A percentile compares a stretch with the other conserved stretches of the same genome.
Evolutionary conservation across 2,329 filamentous ascomycete genomes (phyloP).

Genomic region (Delphinella strobiligena): DNA sequence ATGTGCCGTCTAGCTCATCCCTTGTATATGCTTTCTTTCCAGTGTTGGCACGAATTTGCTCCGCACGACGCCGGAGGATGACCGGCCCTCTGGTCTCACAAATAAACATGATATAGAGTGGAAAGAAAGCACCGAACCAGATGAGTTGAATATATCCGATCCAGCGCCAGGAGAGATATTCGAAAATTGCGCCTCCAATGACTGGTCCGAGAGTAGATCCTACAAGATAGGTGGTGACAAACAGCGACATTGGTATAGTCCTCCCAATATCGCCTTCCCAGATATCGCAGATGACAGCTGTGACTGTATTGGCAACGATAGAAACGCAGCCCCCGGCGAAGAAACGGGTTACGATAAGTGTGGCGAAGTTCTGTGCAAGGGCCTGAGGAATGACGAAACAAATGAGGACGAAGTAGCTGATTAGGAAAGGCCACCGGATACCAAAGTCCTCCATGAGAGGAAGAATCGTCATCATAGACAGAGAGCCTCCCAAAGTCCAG

Average conservation of each 20-base stretch:
- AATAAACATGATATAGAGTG: conserved; percentile 27
- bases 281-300: conserved; percentile 26
- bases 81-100: conserved; percentile 36
- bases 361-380: conserved; percentile 25
- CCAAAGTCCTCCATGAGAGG: conserved; percentile 27
- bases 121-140: conserved; percentile 30
- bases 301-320: conserved; percentile 23
- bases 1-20: conserved; percentile 22
- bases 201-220: conserved; percentile 25
- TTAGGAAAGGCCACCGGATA: conserved; percentile 17
- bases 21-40: conserved; percentile 18
- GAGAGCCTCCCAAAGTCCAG: conserved; percentile 25
- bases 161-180: conserved; percentile 24
- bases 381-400: conserved; percentile 28
- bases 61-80: conserved; percentile 29
- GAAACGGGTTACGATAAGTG: conserved; percentile 24
- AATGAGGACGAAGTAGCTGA: conserved; percentile 23
- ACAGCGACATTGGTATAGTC: conserved; percentile 23
- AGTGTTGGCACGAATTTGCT: conserved; percentile 19
- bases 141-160: conserved; percentile 31
- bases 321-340: conserved; percentile 25
- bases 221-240: conserved; percentile 22
- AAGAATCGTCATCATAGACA: conserved; percentile 24
- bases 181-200: conserved; percentile 22
- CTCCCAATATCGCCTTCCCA: conserved; percentile 21